Evolutionary conservation across 2,329 filamentous ascomycete genomes (phyloP), one percentile per base, ranked within the genome.

Genomic region (Cordyceps pruinosa): DNA sequence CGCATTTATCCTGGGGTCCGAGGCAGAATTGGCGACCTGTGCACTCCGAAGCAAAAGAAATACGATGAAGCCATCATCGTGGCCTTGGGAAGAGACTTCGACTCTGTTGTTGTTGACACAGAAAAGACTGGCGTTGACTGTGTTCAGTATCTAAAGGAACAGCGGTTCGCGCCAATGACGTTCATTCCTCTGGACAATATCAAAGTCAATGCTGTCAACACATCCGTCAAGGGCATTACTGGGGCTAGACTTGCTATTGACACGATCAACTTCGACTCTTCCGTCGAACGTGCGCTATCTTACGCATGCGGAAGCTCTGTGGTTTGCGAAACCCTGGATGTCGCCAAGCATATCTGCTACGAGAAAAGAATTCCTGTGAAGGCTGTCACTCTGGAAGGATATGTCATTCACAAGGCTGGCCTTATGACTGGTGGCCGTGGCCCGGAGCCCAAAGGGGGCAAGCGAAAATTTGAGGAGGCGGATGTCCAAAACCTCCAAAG

Each of bases 111-210:
- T 49, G 93, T 97, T 10, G 94, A 99, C 65, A 93, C 90, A 2
- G 91, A 97, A 72, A 96, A 94, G 74, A 94, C 89, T 1, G 94
- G 90, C 28, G 87, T 91, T 59, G 91, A 97, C 65, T 99, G 94
- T 70, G 94, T 99, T 57, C 85, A 94, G 64, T 95, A 96, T 66
- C 82, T 99, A 58, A 94, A 94, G 65, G 90, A 96, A 62, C 90
- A 97, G 68, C 86, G 90, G 57, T 86, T 89, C 55, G 83, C 88
- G 7, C 90, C 92, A 58, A 90, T 94, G 73, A 97, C 90, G 1
- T 97, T 99, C 71, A 92, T 97, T 61, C 94, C 94, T 1, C 80
- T 99, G 19, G 94, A 99, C 76, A 97, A 96, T 53, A 96, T 99
- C 70, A 95, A 97, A 67, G 92, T 97, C 68, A 92, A 90, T 69